Conservation (phyloP, 2,329 filamentous ascomycete genomes). For the Colletotrichum tanaceti region DNA sequence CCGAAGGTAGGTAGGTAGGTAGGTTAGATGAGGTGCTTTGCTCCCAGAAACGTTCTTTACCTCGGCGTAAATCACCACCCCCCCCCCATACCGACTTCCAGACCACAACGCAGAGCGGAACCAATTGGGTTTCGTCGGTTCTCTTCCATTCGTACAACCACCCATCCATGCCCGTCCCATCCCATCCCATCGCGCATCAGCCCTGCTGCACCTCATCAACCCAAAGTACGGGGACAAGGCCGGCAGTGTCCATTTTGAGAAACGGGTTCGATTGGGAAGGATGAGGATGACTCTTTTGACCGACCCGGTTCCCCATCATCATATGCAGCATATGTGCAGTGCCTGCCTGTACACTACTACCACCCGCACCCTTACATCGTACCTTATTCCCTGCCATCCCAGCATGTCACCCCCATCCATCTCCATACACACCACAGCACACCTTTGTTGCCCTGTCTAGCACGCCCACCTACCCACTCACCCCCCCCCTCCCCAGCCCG, state of each 20-base stretch:
- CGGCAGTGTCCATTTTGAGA: slow-evolving; percentile 41
- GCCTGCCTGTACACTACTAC: background rate
- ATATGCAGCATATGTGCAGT: background rate
- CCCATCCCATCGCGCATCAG: slow-evolving; percentile 40
- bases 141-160: slow-evolving; percentile 31
- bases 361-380: too few species aligned
- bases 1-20: too few species aligned
- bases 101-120: slow-evolving; percentile 1
- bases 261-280: slow-evolving; percentile 29
- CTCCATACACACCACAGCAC: slow-evolving; percentile 20
- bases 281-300: slow-evolving; percentile 41
- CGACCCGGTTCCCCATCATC: slow-evolving; percentile 25
- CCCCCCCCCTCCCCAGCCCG: slow-evolving; percentile 43
- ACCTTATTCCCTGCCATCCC: slow-evolving; percentile 4
- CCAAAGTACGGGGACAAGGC: slow-evolving; percentile 34
- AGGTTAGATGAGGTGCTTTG: background rate
- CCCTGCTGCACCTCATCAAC: slow-evolving; percentile 42
- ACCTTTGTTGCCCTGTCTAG: slow-evolving; percentile 9
- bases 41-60: slow-evolving; percentile 18
- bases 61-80: slow-evolving; percentile 24
- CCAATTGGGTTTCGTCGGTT: slow-evolving; percentile 19
- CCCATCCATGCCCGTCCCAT: slow-evolving; percentile 34
- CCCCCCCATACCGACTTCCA: slow-evolving; percentile 22
- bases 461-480: slow-evolving; percentile 21
- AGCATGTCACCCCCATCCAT: slow-evolving; percentile 13